Base-by-base conservation (phyloP, 768 basidiomycete species). In the Podaxis mareebaensis region DNA sequence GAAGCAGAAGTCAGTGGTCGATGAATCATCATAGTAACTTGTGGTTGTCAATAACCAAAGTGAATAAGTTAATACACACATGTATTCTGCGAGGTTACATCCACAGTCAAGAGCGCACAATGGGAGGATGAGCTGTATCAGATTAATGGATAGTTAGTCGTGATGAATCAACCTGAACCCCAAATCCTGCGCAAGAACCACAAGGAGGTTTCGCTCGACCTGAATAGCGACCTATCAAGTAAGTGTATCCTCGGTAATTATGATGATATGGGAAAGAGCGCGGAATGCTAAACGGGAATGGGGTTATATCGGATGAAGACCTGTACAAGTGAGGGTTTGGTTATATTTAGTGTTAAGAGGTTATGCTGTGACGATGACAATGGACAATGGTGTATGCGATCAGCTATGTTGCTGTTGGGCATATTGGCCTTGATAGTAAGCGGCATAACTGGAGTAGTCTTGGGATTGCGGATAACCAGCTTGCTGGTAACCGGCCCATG, bases 361-460 rank as follows among this genome's bases (percentile, higher is more conserved):
- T 58, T 65, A 81, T 76, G 80, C 22, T 56, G 48, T 49, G 40
- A 30, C 38, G 48, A 39, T 28, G 38, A 33, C 33, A 33, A 33
- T 33, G 33, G 33, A 33, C 33, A 33, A 78, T 77, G 72, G 73
- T 70, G 74, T 74, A 74, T 69, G 24, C 39, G 54, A 22, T 63
- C 54, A 63, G 61, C 61, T 63, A 33, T 48, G 61, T 76, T 87
- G 87, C 77, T 90, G 88, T 75, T 92, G 91, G 66, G 88, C 81
- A 71, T 93, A 93, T 83, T 93, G 92, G 74, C 85, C 86, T 79
- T 93, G 92, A 76, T 95, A 95, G 75, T 94, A 95, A 65, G 91
- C 84, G 49, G 92, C 90, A 66, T 94, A 94, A 73, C 86, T 91
- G 73, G 86, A 81, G 73, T 93, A 92, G 74, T 92, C 92, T 78